Base-by-base conservation (phyloP, 352 stramenopile species). In the Globisporangium canariense region DNA sequence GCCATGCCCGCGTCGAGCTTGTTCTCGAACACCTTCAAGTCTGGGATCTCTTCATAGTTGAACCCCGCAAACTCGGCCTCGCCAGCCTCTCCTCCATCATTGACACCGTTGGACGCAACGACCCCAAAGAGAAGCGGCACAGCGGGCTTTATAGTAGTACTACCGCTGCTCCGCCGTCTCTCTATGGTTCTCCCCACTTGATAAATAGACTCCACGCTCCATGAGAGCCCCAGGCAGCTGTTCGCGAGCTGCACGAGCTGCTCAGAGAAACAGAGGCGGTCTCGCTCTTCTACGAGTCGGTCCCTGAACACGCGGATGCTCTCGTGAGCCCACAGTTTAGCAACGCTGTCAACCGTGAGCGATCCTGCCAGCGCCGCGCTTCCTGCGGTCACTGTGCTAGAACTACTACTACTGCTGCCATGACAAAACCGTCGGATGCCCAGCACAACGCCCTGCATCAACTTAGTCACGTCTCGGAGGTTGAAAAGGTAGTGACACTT, bases 271-370 rank as follows among this genome's bases (percentile, higher is more conserved):
- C 90, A 97, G 28, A 67, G 56, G 64, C 96, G 88, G 58, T 98
- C 94, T 3, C 59, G 62, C 3, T 74, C 75, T 16, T 91, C 90
- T 41, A 94, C 86, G 3, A 98, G 66, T 8, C 94, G 91, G 65
- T 98, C 94, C 18, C 95, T 89, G 58, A 98, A 98, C 2, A 98
- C 93, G 2, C 94, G 76, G 62, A 93, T 82, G 36, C 70, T 83
- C 64, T 98, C 94, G 59, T 98, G 92, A 22, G 89, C 79, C 89
- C 93, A 98, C 5, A 98, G 73, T 22, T 75, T 79, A 0, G 75
- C 58, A 3, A 97, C 73, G 0, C 73, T 77, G n/a, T 90, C 83
- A 1, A 65, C 45, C 4, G 69, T 72, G 41, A 81, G 62, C 18
- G 18, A 53, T 54, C 60, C 60, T 40, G 32, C 10, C 11, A 46